Percentiles rank a stretch among this genome's conserved stretches.
phyloP scores from a whole-genome alignment of 768 basidiomycete species.

The Boletus sensibilis region DNA sequence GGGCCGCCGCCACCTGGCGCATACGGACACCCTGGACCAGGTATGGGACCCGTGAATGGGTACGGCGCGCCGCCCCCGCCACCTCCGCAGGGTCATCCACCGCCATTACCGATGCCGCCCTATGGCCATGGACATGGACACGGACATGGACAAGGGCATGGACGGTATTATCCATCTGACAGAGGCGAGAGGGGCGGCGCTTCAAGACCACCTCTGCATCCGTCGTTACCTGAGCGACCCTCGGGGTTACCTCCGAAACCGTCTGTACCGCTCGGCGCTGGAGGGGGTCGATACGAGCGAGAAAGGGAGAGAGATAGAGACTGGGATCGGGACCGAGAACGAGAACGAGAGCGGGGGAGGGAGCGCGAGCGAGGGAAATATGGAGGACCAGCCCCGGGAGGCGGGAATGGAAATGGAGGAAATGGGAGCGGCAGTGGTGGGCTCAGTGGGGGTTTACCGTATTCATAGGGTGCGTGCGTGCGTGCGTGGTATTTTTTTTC shows the following conservation, averaged over 20 bases:
- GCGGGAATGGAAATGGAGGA: conserved; percentile 3
- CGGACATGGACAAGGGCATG: conserved; percentile 4
- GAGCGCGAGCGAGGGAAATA: conserved; percentile 21
- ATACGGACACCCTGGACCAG: conserved; percentile 14
- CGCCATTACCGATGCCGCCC: conserved; percentile 13
- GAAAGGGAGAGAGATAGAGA: conserved; percentile 15
- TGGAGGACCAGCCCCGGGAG: conserved; percentile 9
- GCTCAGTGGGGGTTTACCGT: conserved; percentile 28
- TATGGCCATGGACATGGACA: conserved; percentile 14
- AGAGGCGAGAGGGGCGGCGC: conserved; percentile 14
- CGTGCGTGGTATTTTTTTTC: not conserved
- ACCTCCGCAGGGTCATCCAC: conserved; percentile 16
- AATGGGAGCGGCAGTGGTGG: conserved; percentile 9
- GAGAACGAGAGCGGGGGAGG: conserved; percentile 13
- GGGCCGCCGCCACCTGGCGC: conserved; percentile 12
- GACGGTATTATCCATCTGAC: conserved; percentile 14
- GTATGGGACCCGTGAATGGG: conserved; percentile 14
- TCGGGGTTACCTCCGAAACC: conserved; percentile 22
- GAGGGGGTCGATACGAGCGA: conserved; percentile 20
- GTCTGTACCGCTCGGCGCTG: conserved; percentile 9
- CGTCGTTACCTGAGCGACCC: conserved; percentile 23
- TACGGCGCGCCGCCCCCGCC: conserved; percentile 16
- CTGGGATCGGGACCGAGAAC: conserved; percentile 2
- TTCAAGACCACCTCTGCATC: conserved; percentile 9
- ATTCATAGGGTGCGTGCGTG: conserved; percentile 23